These are phyloP conservation scores for Quercus variabilis DNA, from an alignment of 306 rosid species.

Conservation along the genomic window DNA sequence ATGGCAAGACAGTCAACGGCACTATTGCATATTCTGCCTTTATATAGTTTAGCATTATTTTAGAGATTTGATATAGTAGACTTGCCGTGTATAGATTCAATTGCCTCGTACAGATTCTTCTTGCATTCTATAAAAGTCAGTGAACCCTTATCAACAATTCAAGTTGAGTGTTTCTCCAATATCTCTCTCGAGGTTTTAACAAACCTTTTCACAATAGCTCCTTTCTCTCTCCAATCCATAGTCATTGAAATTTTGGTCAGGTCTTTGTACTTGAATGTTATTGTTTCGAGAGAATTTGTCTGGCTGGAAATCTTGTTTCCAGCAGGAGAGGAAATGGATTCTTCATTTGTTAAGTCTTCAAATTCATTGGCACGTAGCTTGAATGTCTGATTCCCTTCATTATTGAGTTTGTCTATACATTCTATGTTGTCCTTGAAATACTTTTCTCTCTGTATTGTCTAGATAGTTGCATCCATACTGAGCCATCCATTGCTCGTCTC, in stretches of 20 bases:
- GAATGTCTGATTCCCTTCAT: slow-evolving; percentile 26
- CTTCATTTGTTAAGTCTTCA: slow-evolving; percentile 36
- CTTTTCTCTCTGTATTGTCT: neutral
- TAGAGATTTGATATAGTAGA: too few relatives aligned
- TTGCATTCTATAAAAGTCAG: too few relatives aligned
- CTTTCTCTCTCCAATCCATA: slow-evolving; percentile 33
- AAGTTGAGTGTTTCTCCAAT: too few relatives aligned
- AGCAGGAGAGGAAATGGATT: slow-evolving; percentile 27
- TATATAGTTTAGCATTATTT: too few relatives aligned
- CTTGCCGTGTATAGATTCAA: too few relatives aligned
- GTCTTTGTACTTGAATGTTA: slow-evolving; percentile 6
- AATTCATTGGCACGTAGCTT: slow-evolving; percentile 25
- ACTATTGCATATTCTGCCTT: too few relatives aligned
- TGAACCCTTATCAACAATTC: too few relatives aligned
- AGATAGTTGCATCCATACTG: neutral
- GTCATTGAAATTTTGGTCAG: slow-evolving; percentile 3
- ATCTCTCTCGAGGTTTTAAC: too few relatives aligned
- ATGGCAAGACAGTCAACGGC: too few relatives aligned
- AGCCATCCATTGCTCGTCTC: slow-evolving; percentile 33
- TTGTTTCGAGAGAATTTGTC: neutral
- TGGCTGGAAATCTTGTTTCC: slow-evolving; percentile 13
- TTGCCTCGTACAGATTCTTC: too few relatives aligned
- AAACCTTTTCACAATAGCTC: slow-evolving; percentile 21
- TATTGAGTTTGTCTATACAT: slow-evolving; percentile 33
- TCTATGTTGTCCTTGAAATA: slow-evolving; percentile 23